phyloP scores from a whole-genome alignment of 306 rosid species.

The Vigna unguiculata region DNA sequence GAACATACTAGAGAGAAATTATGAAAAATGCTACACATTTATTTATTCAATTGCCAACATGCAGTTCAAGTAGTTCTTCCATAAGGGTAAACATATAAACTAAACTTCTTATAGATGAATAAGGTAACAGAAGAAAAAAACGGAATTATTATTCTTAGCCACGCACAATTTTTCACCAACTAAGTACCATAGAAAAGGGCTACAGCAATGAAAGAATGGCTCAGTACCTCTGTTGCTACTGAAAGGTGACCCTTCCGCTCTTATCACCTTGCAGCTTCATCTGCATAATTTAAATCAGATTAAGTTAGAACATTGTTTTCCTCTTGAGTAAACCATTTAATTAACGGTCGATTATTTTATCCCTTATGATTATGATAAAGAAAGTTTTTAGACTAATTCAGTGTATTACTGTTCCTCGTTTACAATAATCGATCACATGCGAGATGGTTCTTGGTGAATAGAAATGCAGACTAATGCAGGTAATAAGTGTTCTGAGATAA shows the following conservation, averaged over 20 bases:
- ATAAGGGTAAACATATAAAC: constrained; percentile 34
- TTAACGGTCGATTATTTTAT: not conserved
- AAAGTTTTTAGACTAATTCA: too few relatives aligned
- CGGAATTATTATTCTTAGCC: not conserved
- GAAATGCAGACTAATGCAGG: too few relatives aligned
- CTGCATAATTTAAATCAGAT: constrained; percentile 54
- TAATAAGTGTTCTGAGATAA: too few relatives aligned
- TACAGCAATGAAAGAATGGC: constrained; percentile 16
- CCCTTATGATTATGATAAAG: too few relatives aligned
- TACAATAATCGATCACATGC: too few relatives aligned
- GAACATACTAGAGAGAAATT: constrained; percentile 41
- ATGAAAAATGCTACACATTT: constrained; percentile 28
- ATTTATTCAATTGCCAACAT: constrained; percentile 82
- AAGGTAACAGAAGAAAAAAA: not conserved
- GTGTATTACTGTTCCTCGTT: too few relatives aligned
- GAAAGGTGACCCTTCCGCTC: constrained; percentile 95
- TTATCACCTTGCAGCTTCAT: constrained; percentile 95
- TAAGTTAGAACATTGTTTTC: not conserved
- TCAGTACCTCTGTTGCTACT: constrained; percentile 86
- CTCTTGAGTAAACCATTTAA: constrained; percentile 7
- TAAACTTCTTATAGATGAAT: not conserved
- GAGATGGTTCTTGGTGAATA: too few relatives aligned
- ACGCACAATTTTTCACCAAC: not conserved
- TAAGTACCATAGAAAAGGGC: constrained; percentile 7
- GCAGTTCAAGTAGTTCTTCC: constrained; percentile 47